Base-by-base conservation (phyloP, 768 basidiomycete species). In the Tricholomella constricta region DNA sequence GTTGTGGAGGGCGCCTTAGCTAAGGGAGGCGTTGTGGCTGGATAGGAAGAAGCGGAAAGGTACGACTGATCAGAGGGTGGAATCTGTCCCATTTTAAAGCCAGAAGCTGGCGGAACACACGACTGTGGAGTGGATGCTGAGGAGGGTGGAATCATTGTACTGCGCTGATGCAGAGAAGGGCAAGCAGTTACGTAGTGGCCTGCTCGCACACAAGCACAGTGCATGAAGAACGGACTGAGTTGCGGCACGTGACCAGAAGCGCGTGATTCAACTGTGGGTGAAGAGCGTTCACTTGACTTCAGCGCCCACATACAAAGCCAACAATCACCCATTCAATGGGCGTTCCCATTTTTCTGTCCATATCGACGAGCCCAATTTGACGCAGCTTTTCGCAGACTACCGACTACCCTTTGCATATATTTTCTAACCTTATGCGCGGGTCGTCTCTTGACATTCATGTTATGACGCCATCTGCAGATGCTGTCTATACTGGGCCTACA, bases 361-460 rank as follows among this genome's bases (percentile, higher is more conserved):
- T 22, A 19, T n/a, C n/a, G n/a, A n/a, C n/a, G n/a, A n/a, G n/a
- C n/a, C n/a, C n/a, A n/a, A n/a, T n/a, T n/a, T n/a, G n/a, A n/a
- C n/a, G n/a, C n/a, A n/a, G n/a, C 41, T 11, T 38, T 25, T 10
- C 8, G n/a, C 36, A 80, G 68, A 79, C 81, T 11, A 81, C 78
- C 26, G 83, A 76, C 62, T 76, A 72, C 53, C 76, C 80, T 2
- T 71, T 84, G 9, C 72, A 76, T 19, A 72, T 84, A 22, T 85
- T 85, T 68, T 74, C 80, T 2, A 78, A 64, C 35, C 73, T 79
- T 48, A 86, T 86, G 84, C 76, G 74, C 32, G 80, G 81, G 36
- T 64, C 65, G 22, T 70, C 77, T 4, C 68, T 79, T 14, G 55
- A 67, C 27, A 65, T 79, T 27, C 64, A 73, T 50, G 69, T 78